A percentile compares a stretch with the other conserved stretches of the same genome.
These are phyloP conservation scores for Phylloporus sp. DNA, from an alignment of 768 basidiomycete genomes.

Conservation along the genomic window DNA sequence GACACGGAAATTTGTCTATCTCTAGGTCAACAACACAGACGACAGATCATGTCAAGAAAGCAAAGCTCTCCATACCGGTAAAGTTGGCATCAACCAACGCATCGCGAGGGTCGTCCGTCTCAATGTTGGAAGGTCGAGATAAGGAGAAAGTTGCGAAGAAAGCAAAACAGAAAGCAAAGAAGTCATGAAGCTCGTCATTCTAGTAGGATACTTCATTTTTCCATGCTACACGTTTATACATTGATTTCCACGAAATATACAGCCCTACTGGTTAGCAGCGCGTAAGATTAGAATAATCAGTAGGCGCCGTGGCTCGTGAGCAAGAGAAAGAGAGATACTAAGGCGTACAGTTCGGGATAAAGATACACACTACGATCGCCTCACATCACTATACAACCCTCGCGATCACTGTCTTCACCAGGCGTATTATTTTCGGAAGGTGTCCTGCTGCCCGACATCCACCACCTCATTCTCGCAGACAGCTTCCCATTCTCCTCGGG, in stretches of 20 bases:
- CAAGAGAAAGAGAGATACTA: conserved; percentile 16
- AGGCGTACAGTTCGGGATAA: conserved; percentile 27
- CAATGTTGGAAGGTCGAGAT: conserved; percentile 20
- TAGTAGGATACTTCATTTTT: conserved; percentile 9
- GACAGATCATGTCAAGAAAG: conserved; percentile 9
- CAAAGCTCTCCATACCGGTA: background rate
- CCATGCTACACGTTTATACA: conserved; percentile 6
- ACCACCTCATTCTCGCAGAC: conserved; percentile 27
- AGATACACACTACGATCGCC: conserved; percentile 21
- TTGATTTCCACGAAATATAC: conserved; percentile 14
- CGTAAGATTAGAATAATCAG: conserved; percentile 15
- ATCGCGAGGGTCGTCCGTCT: conserved; percentile 22
- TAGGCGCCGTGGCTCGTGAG: conserved; percentile 8
- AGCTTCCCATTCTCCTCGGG: conserved; percentile 26
- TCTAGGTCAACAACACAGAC: background rate
- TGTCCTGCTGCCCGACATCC: conserved; percentile 45
- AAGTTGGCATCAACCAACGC: conserved; percentile 1
- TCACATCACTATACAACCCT: conserved; percentile 70
- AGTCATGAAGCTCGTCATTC: conserved; percentile 5
- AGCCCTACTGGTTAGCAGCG: conserved; percentile 8
- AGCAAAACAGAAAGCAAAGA: conserved; percentile 33
- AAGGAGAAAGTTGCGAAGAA: conserved; percentile 31
- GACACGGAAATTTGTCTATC: conserved; percentile 24
- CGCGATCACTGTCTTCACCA: conserved; percentile 43
- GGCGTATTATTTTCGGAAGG: conserved; percentile 51